Base-by-base conservation (phyloP, 2,329 filamentous ascomycete genomes). In the Aspergillus costaricaensis region DNA sequence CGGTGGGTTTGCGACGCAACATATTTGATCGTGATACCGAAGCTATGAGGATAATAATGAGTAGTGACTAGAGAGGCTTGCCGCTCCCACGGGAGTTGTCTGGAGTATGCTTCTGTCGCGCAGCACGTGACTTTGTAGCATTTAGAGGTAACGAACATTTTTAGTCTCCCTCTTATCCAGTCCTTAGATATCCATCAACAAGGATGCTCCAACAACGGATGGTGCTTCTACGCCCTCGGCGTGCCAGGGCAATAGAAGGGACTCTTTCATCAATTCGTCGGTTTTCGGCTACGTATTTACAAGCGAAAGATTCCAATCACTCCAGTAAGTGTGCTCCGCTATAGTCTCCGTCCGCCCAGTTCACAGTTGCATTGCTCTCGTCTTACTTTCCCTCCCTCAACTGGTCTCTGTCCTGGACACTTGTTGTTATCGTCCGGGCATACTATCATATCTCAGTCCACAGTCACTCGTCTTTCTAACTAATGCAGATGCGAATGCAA, bases 1-100 rank as follows among this genome's bases (percentile, higher is more conserved):
- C 78, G 21, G 81, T 83, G 27, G 81, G 81, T 64, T 81, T 81
- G 62, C 81, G 79, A 62, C 81, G 81, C 59, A 83, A 79, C 81
- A 83, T 82, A 10, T 50, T 74, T 41, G 5, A 15, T n/a, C 48
- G 10, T 17, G 30, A 14, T 5, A n/a, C 10, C 14, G 32, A 36
- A 12, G 3, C 19, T 44, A 44, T 21, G 39, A n/a, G 17, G 6
- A 36, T 21, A 8, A 15, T 10, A 49, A 17, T 47, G 14, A 19
- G 17, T 23, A 25, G 15, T 21, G 21, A 47, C 27, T 51, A 19
- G 23, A 27, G 6, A 4, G 8, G 23, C 10, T 10, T n/a, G n/a
- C n/a, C 14, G 7, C 21, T n/a, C 30, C 15, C 14, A 14, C 8
- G 32, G 32, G 15, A 7, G 21, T n/a, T 19, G n/a, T 21, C 19